These are phyloP conservation scores for Curvularia sp. DNA, from an alignment of 2,329 filamentous ascomycete species.

Conservation along the genomic window DNA sequence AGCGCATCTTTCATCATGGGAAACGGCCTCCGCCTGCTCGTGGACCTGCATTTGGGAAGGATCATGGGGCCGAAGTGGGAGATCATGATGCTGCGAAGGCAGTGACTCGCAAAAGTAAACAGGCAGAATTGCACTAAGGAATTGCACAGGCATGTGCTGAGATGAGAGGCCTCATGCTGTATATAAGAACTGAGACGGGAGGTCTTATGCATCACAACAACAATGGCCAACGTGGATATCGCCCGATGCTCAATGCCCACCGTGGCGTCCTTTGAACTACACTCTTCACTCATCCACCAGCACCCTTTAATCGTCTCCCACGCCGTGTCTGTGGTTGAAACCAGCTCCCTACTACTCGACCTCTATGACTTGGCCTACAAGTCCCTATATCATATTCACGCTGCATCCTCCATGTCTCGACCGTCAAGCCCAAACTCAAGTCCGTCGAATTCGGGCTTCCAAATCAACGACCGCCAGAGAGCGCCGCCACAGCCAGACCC, in stretches of 20 bases:
- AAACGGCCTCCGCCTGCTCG: slow-evolving; percentile 19
- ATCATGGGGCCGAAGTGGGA: slow-evolving; percentile 22
- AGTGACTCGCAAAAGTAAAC: slow-evolving; percentile 11
- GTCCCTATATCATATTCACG: slow-evolving; percentile 3
- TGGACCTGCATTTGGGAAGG: slow-evolving; percentile 9
- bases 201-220: neutral
- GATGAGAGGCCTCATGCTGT: slow-evolving; percentile 17
- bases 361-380: slow-evolving; percentile 6
- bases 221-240: slow-evolving; percentile 8
- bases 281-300: slow-evolving; percentile 4
- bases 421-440: neutral
- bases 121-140: slow-evolving; percentile 10
- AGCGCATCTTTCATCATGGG: slow-evolving; percentile 9
- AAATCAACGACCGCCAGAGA: neutral
- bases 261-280: slow-evolving; percentile 1
- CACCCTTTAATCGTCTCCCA: slow-evolving; percentile 2
- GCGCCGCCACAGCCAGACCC: slow-evolving; percentile 27
- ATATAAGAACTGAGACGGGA: slow-evolving; percentile 16
- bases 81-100: slow-evolving; percentile 18
- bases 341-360: neutral
- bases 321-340: slow-evolving; percentile 1
- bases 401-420: neutral
- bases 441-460: neutral
- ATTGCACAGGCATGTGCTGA: slow-evolving; percentile 15
- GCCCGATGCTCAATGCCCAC: neutral